Percentiles rank a stretch among this genome's conserved stretches.
These are phyloP conservation scores for Ustilago hordei DNA, from an alignment of 1,284 basidiomycete genomes.

Conservation along the genomic window DNA sequence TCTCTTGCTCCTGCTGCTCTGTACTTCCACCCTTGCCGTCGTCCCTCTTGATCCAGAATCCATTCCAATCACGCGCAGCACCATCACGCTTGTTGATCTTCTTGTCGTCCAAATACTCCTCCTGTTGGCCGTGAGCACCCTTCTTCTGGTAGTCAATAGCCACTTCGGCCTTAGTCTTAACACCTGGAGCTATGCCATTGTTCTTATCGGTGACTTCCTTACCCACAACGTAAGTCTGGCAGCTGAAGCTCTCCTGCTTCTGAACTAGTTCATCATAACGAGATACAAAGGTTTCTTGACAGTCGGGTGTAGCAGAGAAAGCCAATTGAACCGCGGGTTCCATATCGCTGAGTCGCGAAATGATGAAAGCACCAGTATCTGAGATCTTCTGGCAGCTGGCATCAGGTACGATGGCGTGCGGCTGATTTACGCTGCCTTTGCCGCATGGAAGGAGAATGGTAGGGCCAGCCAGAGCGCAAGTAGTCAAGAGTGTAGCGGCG, in stretches of 20 bases:
- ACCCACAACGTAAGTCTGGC: background rate
- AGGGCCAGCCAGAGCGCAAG: conserved; percentile 1
- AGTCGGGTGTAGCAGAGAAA: conserved; percentile 23
- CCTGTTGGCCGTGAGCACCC: background rate
- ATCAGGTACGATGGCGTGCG: conserved; percentile 22
- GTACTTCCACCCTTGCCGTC: background rate
- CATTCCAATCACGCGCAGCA: background rate
- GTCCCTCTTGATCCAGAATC: background rate
- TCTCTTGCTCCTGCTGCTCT: background rate
- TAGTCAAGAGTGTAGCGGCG: conserved; percentile 1
- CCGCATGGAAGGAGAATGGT: conserved; percentile 25
- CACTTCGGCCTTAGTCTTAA: background rate
- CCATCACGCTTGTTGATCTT: background rate
- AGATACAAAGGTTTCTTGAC: conserved; percentile 20
- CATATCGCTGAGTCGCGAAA: background rate
- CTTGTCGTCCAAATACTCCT: background rate
- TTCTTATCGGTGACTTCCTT: background rate
- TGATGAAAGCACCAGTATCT: conserved; percentile 19
- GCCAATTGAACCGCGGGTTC: conserved; percentile 1
- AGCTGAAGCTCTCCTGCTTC: background rate
- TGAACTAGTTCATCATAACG: background rate
- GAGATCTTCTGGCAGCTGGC: conserved; percentile 26
- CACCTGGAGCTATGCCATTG: background rate
- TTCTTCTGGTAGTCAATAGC: background rate
- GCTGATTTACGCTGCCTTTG: background rate